Percentiles rank a stretch among this genome's conserved stretches.
These are phyloP conservation scores for Cryptococcus sp. DNA, from an alignment of 1,284 basidiomycete species.

Conservation along the genomic window DNA sequence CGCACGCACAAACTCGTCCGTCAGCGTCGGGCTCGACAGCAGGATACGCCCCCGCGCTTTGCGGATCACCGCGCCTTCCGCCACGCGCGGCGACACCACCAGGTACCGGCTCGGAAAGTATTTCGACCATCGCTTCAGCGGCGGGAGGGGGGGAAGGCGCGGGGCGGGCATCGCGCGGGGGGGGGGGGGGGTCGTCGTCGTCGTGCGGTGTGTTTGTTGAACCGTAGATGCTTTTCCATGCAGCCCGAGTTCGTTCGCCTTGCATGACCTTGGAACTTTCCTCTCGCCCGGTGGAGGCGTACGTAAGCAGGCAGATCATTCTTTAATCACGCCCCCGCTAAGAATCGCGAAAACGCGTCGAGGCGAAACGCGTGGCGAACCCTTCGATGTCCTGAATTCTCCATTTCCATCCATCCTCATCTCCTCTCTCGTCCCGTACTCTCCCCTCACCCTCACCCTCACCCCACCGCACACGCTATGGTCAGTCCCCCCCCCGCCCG, in stretches of 20 bases:
- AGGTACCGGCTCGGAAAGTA: constrained; percentile 18
- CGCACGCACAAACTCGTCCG: constrained; percentile 36
- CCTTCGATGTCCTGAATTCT: neutral
- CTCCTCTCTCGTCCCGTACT: neutral
- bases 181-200: neutral
- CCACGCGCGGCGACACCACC: constrained; percentile 11
- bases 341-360: neutral
- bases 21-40: constrained; percentile 23
- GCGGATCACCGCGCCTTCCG: constrained; percentile 5
- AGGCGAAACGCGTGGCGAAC: neutral
- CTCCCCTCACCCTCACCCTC: neutral
- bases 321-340: neutral
- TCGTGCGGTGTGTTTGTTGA: neutral
- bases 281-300: neutral
- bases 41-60: constrained; percentile 21
- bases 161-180: constrained; percentile 19
- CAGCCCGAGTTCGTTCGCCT: neutral
- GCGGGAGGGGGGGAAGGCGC: constrained; percentile 38
- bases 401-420: neutral
- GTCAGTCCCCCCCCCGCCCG: neutral
- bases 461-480: neutral
- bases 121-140: constrained; percentile 15
- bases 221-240: neutral
- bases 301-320: neutral
- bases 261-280: neutral